Conservation (phyloP, 345 rosid genomes). For the Pistacia integerrima region DNA sequence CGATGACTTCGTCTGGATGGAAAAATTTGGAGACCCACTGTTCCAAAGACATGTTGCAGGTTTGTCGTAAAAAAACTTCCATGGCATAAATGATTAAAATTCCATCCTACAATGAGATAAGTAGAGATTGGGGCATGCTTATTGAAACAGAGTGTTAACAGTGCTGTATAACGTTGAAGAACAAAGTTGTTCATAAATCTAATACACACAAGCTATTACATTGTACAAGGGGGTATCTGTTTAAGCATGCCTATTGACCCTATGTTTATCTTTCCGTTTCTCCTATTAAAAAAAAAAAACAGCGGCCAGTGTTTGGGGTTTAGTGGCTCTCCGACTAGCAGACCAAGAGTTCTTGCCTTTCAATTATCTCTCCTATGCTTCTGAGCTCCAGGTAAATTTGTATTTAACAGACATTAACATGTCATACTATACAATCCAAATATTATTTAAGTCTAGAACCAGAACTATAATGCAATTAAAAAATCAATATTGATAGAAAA, state of each 20-base stretch:
- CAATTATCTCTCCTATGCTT: conserved; percentile 62
- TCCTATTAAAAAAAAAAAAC: not conserved
- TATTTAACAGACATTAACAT: not conserved
- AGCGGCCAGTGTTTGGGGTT: conserved; percentile 79
- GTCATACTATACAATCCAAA: conserved; percentile 5
- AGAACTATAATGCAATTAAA: conserved; percentile 10
- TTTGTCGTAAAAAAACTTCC: conserved; percentile 17
- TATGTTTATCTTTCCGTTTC: not conserved
- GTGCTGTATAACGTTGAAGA: not conserved
- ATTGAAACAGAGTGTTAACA: not conserved
- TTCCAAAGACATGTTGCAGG: conserved; percentile 83
- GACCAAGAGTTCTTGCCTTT: conserved; percentile 79
- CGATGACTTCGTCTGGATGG: conserved; percentile 87
- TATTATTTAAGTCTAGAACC: not conserved
- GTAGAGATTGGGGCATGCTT: not conserved
- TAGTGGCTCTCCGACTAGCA: conserved; percentile 73
- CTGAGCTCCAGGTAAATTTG: conserved; percentile 61
- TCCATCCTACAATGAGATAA: not conserved
- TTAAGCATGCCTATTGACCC: not conserved
- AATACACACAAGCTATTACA: not conserved
- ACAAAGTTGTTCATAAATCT: not conserved
- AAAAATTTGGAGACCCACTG: conserved; percentile 75
- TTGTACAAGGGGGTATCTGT: not conserved
- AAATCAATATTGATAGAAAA: conserved; percentile 41
- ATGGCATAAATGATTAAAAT: not conserved